These are phyloP conservation scores for Dimocarpus longan DNA, from an alignment of 345 rosid species.

Conservation along the genomic window DNA sequence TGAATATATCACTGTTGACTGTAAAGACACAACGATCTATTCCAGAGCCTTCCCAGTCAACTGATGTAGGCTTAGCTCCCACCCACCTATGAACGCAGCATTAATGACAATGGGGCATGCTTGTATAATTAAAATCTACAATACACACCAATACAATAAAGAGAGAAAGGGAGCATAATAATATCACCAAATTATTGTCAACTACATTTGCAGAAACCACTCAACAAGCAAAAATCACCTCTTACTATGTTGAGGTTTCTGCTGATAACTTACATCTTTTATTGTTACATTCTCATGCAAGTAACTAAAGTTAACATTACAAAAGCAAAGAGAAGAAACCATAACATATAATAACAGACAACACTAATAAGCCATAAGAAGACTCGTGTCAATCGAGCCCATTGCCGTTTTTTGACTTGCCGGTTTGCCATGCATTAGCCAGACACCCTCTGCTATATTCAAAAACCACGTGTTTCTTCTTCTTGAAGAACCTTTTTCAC, in stretches of 20 bases:
- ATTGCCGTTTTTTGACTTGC: conserved; percentile 78
- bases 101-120: neutral
- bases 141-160: neutral
- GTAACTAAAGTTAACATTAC: neutral
- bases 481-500: neutral
- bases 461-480: neutral
- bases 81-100: neutral
- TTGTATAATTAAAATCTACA: neutral
- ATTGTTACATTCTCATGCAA: conserved; percentile 21
- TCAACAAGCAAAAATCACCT: conserved; percentile 8
- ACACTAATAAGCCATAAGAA: conserved; percentile 28
- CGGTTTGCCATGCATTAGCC: conserved; percentile 55
- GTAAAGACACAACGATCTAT: neutral
- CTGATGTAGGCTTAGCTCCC: neutral
- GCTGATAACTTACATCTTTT: conserved; percentile 8
- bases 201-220: conserved; percentile 12
- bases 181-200: conserved; percentile 9
- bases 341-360: neutral
- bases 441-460: conserved; percentile 14
- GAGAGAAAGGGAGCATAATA: neutral
- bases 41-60: neutral
- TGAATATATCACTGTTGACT: neutral
- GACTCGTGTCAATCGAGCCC: conserved; percentile 39
- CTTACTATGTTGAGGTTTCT: conserved; percentile 7
- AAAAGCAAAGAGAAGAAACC: neutral